Base-by-base conservation (phyloP, 352 stramenopile genomes). In the Globisporangium barbulae region DNA sequence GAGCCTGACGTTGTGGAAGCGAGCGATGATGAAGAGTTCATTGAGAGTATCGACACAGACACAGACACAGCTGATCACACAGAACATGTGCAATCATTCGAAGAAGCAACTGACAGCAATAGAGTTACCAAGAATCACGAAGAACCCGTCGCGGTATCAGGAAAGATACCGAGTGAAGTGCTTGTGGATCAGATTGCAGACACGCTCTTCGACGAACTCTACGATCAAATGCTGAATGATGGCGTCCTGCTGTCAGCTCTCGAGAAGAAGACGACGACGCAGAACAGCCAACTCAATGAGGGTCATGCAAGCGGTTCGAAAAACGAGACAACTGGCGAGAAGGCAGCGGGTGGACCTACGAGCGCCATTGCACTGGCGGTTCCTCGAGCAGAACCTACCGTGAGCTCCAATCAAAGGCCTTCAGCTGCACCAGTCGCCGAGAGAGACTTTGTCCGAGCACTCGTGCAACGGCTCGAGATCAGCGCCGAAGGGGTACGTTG, bases 171-270 rank as follows among this genome's bases (percentile, higher is more conserved):
- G 6, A 28, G 50, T 28, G 17, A 21, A 3, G 2, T 3, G 5
- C 10, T 8, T 7, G 48, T 3, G 0, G 25, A 58, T 12, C 28
- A 31, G n/a, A 30, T 61, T 31, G 15, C 61, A 3, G 31, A 57
- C 41, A 22, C 33, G 6, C 21, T 67, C 31, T 67, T 61, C 17
- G 15, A 56, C n/a, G 42, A 67, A 9, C 10, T 67, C 30, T 42
- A 45, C 21, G 52, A 21, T 12, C 31, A 61, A 17, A 42, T 58
- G 19, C 53, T 31, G 30, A 48, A 10, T 2, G 12, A 25, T 12
- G 21, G 19, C 30, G 15, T 31, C 5, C 9, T 5, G 1, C 9
- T 5, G 1, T 1, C 15, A 35, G 41, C 19, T 31, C 31, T 30
- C 31, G 15, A 30, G 9, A 45, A 57, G 31, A 55, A 56, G 50